Evolutionary conservation across 2,329 filamentous ascomycete genomes (phyloP).

Genomic region (Ascosphaera apis): DNA sequence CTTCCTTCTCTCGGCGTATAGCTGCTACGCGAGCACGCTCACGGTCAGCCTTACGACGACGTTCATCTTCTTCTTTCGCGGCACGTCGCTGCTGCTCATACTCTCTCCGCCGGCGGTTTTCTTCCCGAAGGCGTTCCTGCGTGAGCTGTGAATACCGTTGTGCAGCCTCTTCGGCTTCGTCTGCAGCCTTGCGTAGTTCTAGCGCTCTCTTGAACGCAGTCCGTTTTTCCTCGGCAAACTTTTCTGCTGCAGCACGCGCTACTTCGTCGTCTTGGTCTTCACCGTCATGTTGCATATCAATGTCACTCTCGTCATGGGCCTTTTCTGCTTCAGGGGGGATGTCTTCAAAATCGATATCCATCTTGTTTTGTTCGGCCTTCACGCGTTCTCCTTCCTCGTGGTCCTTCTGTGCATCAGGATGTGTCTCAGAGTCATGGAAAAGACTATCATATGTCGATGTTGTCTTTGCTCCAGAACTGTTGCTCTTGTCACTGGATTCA

Average conservation of each 20-base stretch:
- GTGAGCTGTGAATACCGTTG: slow-evolving; percentile 3
- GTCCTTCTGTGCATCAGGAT: too few relatives aligned
- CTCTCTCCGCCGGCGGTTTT: slow-evolving; percentile 14
- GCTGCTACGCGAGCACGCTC: slow-evolving; percentile 20
- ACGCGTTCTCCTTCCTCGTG: slow-evolving; percentile 7
- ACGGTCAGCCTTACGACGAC: slow-evolving; percentile 19
- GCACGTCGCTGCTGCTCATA: slow-evolving; percentile 20
- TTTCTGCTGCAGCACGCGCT: slow-evolving; percentile 7
- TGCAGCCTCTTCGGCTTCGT: slow-evolving; percentile 21
- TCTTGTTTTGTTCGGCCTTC: background rate
- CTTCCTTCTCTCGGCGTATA: slow-evolving; percentile 21
- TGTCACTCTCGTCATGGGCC: background rate
- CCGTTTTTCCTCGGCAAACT: slow-evolving; percentile 9
- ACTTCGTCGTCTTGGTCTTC: slow-evolving; percentile 3
- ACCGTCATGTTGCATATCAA: background rate
- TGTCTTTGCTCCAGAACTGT: too few relatives aligned
- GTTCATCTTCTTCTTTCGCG: slow-evolving; percentile 24
- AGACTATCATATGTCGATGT: too few relatives aligned
- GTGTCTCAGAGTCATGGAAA: too few relatives aligned
- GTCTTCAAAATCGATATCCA: background rate
- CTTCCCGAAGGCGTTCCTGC: slow-evolving; percentile 8
- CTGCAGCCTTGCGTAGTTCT: slow-evolving; percentile 11
- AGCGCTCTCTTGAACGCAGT: slow-evolving; percentile 13
- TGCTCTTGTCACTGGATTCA: too few relatives aligned
- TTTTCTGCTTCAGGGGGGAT: too few relatives aligned